Conservation (phyloP, 441 rosid genomes). For the Syzygium syzygioides region DNA sequence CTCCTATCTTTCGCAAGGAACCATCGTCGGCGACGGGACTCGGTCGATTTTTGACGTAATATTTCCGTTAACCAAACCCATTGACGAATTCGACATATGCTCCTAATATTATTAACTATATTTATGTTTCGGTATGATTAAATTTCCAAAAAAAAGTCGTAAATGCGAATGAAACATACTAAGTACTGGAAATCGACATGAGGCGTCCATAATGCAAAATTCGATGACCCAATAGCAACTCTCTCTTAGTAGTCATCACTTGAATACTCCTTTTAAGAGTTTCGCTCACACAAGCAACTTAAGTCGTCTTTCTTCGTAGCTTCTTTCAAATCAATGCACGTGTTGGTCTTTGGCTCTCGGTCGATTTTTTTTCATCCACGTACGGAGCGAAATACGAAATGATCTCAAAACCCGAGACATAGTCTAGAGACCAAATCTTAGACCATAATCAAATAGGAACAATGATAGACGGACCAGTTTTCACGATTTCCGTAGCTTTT, state of each 20-base stretch:
- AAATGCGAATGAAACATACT: accelerated
- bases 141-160: background rate
- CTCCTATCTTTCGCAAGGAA: background rate
- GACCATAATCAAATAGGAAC: background rate
- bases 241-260: background rate
- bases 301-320: background rate
- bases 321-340: background rate
- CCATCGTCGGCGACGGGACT: background rate
- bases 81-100: background rate
- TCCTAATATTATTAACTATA: background rate
- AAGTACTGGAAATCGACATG: background rate
- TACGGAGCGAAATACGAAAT: background rate
- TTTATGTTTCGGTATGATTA: background rate
- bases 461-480: background rate
- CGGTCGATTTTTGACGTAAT: background rate
- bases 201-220: background rate
- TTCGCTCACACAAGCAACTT: background rate
- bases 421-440: background rate
- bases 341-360: background rate
- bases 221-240: background rate
- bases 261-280: background rate
- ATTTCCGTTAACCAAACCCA: background rate
- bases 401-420: background rate
- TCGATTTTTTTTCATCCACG: background rate
- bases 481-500: background rate